phyloP scores from a whole-genome alignment of 202 grass and related monocot species.

The Dendrocalamus latiflorus region DNA sequence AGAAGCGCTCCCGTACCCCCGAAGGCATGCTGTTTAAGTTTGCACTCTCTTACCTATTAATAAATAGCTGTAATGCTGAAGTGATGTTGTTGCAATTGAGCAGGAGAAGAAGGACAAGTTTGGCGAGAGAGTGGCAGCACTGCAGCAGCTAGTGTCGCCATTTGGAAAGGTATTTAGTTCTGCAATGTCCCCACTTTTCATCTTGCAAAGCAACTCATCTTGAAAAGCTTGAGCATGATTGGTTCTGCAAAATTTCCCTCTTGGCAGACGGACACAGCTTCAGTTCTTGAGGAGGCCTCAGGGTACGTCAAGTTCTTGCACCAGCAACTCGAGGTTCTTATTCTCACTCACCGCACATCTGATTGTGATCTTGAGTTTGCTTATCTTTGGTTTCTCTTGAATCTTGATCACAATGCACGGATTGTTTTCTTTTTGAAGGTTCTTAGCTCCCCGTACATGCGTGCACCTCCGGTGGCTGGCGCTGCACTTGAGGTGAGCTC shows the following conservation, averaged over 20 bases:
- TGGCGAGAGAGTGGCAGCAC: conserved; percentile 63
- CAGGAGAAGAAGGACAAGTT: conserved; percentile 99
- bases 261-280: conserved; percentile 85
- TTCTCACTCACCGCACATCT: neutral
- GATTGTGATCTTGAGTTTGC: neutral
- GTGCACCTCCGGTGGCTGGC: conserved; percentile 30
- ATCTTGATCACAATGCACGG: neutral
- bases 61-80: neutral
- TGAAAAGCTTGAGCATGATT: neutral
- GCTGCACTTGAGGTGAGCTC: conserved; percentile 53
- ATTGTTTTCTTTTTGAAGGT: conserved; percentile 49
- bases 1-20: conserved; percentile 37
- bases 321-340: conserved; percentile 73
- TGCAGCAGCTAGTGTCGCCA: conserved; percentile 96
- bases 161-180: conserved; percentile 63
- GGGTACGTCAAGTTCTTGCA: conserved; percentile 95
- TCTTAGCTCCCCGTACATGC: conserved; percentile 82
- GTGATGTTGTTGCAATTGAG: neutral
- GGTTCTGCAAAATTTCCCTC: neutral
- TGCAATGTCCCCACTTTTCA: no score
- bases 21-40: conserved; percentile 23
- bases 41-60: neutral
- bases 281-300: conserved; percentile 85
- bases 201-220: neutral
- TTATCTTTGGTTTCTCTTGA: neutral